These are phyloP conservation scores for Fusarium temperatum DNA, from an alignment of 2,329 filamentous ascomycete genomes.

Conservation along the genomic window DNA sequence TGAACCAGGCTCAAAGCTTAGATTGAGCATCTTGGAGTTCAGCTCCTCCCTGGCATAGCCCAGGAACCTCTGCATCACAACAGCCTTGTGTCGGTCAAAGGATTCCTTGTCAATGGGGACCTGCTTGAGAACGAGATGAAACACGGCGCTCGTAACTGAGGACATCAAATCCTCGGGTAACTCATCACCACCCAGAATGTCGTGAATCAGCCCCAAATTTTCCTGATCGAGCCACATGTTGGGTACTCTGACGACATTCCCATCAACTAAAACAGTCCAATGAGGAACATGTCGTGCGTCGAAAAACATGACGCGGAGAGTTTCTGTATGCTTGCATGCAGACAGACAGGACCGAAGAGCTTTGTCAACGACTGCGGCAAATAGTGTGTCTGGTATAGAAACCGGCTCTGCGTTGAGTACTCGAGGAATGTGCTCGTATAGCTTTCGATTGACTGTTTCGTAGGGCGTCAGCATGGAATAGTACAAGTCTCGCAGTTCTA, in stretches of 20 bases:
- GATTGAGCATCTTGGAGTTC: neutral
- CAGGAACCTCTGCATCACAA: neutral
- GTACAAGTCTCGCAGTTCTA: constrained; percentile 5
- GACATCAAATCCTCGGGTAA: neutral
- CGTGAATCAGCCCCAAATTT: neutral
- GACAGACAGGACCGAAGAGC: neutral
- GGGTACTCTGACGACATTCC: neutral
- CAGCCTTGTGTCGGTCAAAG: neutral
- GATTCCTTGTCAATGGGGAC: neutral
- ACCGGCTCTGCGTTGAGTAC: neutral
- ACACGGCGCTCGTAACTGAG: neutral
- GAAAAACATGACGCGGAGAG: neutral
- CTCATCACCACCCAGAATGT: neutral
- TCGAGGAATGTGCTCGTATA: neutral
- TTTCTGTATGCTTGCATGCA: neutral
- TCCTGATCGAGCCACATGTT: constrained; percentile 6
- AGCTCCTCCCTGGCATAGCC: neutral
- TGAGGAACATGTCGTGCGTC: neutral
- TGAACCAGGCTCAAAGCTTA: neutral
- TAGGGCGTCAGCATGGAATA: constrained; percentile 1
- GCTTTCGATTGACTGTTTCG: neutral
- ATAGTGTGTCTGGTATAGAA: neutral
- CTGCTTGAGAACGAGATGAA: neutral
- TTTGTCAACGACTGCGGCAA: neutral
- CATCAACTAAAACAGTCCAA: neutral